Base-by-base conservation (phyloP, 2,329 filamentous ascomycete genomes). In the Cladophialophora immunda region DNA sequence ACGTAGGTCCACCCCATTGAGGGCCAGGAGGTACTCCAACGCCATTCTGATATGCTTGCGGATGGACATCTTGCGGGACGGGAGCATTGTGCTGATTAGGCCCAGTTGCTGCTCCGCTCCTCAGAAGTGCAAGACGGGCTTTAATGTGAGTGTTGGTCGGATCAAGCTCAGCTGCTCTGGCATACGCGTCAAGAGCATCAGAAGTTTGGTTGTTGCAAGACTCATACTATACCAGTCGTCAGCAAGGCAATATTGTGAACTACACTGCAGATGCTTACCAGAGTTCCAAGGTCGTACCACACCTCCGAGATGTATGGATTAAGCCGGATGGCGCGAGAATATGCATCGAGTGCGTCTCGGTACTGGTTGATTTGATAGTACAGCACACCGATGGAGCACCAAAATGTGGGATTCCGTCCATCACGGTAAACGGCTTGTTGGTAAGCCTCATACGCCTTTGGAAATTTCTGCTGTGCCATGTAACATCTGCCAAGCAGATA, bases 321-420 rank as follows among this genome's bases (percentile, higher is more conserved):
- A 74, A 99, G 82, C 64, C 95, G 91, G 75, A 98, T 99, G 55
- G 95, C 95, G 68, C 95, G 92, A 68, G 94, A 97, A 81, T 98
- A 99, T 45, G 95, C 95, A 82, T 99, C 95, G 61, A 99, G 87
- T 2, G 95, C 95, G 83, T 99, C 95, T 66, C 95, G 90, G 81
- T 99, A 99, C 82, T 99, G 95, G 81, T 98, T 99, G 83, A 99
- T 99, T 81, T 98, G 95, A 82, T 98, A 99, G 80, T 99, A 99
- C 67, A 99, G 86, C 17, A 99, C 95, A 78, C 95, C 95, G 77
- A 99, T 99, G 9, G 94, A 98, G 83, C 95, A 98, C 95, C 95
- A 99, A 83, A 98, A 99, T 1, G 95, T 98, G 19, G 95, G 95
- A 78, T 98, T 98, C 73, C 95, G 91, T 36, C 95, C 95, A 78